A percentile compares a stretch with the other conserved stretches of the same genome.
Conservation (phyloP, 2,329 filamentous ascomycete genomes). For the Xylaria sp. region DNA sequence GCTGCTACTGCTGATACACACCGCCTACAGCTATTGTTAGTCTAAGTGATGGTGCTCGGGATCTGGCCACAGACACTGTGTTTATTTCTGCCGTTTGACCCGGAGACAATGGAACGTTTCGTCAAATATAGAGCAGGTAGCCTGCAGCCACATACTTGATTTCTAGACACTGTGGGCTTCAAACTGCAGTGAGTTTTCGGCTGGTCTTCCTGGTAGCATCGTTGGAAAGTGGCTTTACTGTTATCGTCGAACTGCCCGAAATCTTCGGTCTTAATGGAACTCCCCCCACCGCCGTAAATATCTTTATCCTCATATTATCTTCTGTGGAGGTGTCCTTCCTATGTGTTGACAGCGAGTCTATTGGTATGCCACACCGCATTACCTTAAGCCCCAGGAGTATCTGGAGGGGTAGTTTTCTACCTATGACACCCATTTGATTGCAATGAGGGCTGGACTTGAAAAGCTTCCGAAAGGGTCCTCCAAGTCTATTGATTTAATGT, state of each 20-base stretch:
- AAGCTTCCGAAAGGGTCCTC: neutral
- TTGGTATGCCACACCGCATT: neutral
- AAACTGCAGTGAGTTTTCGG: neutral
- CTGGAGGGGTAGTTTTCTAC: neutral
- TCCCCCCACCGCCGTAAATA: neutral
- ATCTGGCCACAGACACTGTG: slow-evolving; percentile 26
- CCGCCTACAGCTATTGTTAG: slow-evolving; percentile 20
- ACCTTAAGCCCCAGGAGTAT: neutral
- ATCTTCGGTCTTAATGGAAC: neutral
- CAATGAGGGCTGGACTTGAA: neutral
- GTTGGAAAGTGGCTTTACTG: neutral
- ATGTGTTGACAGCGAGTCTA: neutral
- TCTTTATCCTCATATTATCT: neutral
- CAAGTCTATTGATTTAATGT: neutral
- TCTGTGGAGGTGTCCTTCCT: neutral
- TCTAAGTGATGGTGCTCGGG: slow-evolving; percentile 16
- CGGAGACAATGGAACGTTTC: slow-evolving; percentile 24
- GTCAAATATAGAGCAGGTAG: slow-evolving; percentile 13
- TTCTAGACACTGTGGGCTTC: slow-evolving; percentile 15
- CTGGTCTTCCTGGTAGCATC: neutral
- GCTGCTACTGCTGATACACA: slow-evolving; percentile 32
- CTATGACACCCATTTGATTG: neutral
- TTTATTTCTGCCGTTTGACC: slow-evolving; percentile 26
- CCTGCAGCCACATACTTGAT: slow-evolving; percentile 17
- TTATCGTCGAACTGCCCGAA: neutral